Evolutionary conservation across 1,139 yeast genomes (phyloP).

Genomic region (Nakaseomyces sp.): DNA sequence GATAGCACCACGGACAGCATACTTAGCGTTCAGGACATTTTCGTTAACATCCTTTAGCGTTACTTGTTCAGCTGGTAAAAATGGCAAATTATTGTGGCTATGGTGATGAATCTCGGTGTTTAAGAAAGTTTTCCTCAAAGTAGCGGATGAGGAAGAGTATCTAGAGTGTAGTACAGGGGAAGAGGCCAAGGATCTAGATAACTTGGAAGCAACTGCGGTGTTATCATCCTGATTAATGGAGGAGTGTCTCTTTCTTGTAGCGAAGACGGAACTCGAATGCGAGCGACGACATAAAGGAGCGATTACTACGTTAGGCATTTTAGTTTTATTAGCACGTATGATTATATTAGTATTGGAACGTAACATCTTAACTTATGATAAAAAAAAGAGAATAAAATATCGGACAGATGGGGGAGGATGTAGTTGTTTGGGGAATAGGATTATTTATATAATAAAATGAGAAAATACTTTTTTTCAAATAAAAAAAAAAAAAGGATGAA

Average conservation of each 20-base stretch:
- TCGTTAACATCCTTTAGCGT: constrained; percentile 53
- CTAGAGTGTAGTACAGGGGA: not conserved
- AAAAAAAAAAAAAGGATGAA: too few relatives aligned
- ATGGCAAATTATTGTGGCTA: constrained; percentile 7
- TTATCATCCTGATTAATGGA: not conserved
- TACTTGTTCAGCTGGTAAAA: constrained; percentile 31
- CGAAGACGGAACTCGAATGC: constrained; percentile 1
- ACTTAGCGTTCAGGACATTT: constrained; percentile 72
- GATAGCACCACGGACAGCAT: constrained; percentile 90
- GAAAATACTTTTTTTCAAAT: too few relatives aligned
- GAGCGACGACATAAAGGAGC: constrained; percentile 5
- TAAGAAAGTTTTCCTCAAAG: not conserved
- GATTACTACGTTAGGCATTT: constrained; percentile 4
- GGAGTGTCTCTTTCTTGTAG: constrained; percentile 3
- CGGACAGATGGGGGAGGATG: too few relatives aligned
- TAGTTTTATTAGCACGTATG: not conserved
- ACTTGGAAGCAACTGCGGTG: not conserved
- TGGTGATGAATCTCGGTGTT: constrained; percentile 5
- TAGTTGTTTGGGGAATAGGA: too few relatives aligned
- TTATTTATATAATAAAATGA: too few relatives aligned
- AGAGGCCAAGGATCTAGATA: constrained; percentile 1
- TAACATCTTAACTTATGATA: not conserved
- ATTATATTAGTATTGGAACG: constrained; percentile 1
- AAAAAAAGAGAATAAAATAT: not conserved
- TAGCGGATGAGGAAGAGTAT: not conserved